Percentiles rank a stretch among this genome's conserved stretches.
Conservation (phyloP, 2,329 filamentous ascomycete species). For the Talaromyces funiculosus region DNA sequence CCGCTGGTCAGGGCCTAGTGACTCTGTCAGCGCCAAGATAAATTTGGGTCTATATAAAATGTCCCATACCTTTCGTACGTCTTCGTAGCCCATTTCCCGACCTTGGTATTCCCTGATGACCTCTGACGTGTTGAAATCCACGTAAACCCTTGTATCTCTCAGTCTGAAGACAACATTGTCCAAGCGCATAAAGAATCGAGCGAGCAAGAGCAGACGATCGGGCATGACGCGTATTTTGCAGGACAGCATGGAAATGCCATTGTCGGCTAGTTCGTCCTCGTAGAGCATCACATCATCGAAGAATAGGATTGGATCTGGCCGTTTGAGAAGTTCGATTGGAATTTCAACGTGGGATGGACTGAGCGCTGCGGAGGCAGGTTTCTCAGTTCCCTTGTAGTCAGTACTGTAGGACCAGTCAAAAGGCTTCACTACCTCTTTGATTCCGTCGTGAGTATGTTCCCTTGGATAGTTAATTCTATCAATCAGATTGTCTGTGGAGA, state of each 20-base stretch:
- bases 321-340: constrained; percentile 77
- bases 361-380: constrained; percentile 35
- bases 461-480: constrained; percentile 40
- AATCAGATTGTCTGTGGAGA: not conserved
- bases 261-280: constrained; percentile 96
- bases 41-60: not conserved
- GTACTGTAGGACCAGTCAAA: constrained; percentile 99
- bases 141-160: constrained; percentile 83
- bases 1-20: constrained; percentile 44
- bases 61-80: constrained; percentile 62
- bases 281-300: constrained; percentile 95
- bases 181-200: constrained; percentile 84
- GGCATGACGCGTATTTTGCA: constrained; percentile 94
- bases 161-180: constrained; percentile 85
- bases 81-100: constrained; percentile 75
- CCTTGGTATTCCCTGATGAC: constrained; percentile 86
- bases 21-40: constrained; percentile 18
- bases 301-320: constrained; percentile 90
- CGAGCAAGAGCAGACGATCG: constrained; percentile 74
- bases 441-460: constrained; percentile 73
- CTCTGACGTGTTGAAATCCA: constrained; percentile 74
- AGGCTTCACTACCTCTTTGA: constrained; percentile 89
- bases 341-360: constrained; percentile 53
- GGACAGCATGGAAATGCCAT: constrained; percentile 84
- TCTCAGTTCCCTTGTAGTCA: constrained; percentile 69